Evolutionary conservation across 2,329 filamentous ascomycete species (phyloP).

Genomic region (Akanthomyces dipterigenus): DNA sequence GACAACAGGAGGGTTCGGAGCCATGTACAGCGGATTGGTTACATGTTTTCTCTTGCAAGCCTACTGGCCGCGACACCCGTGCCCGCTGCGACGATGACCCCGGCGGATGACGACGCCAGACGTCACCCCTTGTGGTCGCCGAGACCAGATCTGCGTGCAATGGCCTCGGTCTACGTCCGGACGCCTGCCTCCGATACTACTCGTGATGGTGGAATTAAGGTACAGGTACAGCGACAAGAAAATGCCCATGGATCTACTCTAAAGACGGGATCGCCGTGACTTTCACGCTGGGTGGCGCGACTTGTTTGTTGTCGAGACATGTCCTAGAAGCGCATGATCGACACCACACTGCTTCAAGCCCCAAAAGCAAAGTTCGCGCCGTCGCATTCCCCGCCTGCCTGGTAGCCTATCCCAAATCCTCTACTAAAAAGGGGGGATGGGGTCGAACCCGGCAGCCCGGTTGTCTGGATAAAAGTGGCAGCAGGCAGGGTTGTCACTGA

Average conservation of each 20-base stretch:
- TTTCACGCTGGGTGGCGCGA: neutral
- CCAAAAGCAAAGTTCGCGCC: slow-evolving; percentile 7
- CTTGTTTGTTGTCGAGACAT: neutral
- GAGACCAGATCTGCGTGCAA: neutral
- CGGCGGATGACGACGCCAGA: neutral
- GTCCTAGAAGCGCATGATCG: neutral
- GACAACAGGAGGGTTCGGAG: neutral
- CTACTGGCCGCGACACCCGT: neutral
- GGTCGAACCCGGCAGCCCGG: slow-evolving; percentile 3
- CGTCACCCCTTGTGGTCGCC: neutral
- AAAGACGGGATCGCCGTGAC: neutral
- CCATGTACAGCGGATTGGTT: neutral
- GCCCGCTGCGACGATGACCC: neutral
- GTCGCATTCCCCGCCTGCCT: neutral
- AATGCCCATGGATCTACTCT: neutral
- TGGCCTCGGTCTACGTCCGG: neutral
- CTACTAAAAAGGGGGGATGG: neutral
- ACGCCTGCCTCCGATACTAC: neutral
- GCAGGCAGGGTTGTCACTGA: neutral
- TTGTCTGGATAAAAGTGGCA: neutral
- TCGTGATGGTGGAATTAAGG: neutral
- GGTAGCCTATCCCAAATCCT: neutral
- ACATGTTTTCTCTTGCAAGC: neutral
- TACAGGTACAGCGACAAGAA: neutral
- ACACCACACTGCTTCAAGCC: neutral